phyloP scores from a whole-genome alignment of 129 eudicot genomes.

The Saposhnikovia divaricata region DNA sequence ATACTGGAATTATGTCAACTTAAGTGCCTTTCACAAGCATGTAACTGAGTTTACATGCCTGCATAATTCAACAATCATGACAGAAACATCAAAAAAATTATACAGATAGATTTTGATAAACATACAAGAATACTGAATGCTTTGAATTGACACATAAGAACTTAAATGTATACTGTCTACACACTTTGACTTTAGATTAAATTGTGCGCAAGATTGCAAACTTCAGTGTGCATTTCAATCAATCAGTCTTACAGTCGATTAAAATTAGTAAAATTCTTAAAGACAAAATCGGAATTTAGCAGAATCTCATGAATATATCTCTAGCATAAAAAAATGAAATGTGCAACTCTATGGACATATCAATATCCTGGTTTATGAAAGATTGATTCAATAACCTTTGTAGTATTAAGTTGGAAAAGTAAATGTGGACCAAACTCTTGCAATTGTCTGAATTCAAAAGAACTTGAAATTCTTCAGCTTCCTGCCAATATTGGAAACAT shows the following conservation, averaged over 20 bases:
- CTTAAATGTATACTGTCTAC: neutral
- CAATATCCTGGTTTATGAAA: neutral
- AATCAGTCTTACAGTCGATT: neutral
- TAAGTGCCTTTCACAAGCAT: neutral
- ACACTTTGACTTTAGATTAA: too few species aligned
- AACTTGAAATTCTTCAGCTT: constrained; percentile 57
- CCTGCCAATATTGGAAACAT: constrained; percentile 42
- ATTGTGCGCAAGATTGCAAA: neutral
- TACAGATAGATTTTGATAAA: neutral
- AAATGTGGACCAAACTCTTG: constrained; percentile 77
- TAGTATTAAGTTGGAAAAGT: constrained; percentile 78
- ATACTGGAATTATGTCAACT: neutral
- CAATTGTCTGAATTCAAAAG: constrained; percentile 73
- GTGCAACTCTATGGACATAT: neutral
- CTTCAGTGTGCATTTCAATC: too few species aligned
- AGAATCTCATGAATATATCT: neutral
- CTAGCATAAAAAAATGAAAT: neutral
- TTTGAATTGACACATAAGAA: neutral
- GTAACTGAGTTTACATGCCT: neutral
- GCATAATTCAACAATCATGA: neutral
- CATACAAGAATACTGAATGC: neutral
- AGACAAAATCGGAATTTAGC: neutral
- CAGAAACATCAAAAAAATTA: neutral
- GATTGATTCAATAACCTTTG: constrained; percentile 36
- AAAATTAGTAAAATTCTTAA: neutral